A percentile compares a stretch with the other conserved stretches of the same genome.
These are phyloP conservation scores for Phoenix roebelenii DNA, from an alignment of 176 grass and related monocot species.

Conservation along the genomic window DNA sequence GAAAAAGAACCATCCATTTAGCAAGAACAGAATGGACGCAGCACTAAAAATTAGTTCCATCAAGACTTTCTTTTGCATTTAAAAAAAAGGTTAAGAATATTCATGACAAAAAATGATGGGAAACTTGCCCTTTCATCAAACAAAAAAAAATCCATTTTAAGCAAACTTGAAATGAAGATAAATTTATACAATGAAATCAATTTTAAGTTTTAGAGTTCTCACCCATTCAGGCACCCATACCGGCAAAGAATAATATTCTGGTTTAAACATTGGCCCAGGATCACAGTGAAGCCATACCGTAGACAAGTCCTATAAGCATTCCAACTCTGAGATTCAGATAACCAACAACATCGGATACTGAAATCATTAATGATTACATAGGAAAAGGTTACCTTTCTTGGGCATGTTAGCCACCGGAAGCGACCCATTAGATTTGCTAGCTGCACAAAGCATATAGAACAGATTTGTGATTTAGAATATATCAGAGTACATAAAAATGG, in stretches of 20 bases:
- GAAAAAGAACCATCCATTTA: too few species aligned
- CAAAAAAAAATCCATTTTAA: too few species aligned
- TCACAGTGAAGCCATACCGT: constrained; percentile 82
- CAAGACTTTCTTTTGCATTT: too few species aligned
- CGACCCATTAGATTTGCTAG: constrained; percentile 84
- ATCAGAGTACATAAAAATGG: too few species aligned
- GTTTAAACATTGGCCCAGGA: constrained; percentile 69
- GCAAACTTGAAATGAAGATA: too few species aligned
- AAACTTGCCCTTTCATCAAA: too few species aligned
- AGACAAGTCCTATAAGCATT: constrained; percentile 58
- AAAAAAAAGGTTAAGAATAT: too few species aligned
- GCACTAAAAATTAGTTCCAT: too few species aligned
- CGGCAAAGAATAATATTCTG: constrained; percentile 43
- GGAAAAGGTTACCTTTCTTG: constrained; percentile 54
- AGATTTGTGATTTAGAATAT: too few species aligned
- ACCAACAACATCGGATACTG: background rate
- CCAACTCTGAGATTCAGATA: constrained; percentile 11
- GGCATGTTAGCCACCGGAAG: constrained; percentile 84
- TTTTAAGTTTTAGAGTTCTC: constrained; percentile 13
- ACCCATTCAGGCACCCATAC: constrained; percentile 66
- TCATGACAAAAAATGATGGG: too few species aligned
- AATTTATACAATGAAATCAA: background rate
- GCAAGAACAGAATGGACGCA: too few species aligned
- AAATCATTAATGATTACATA: background rate
- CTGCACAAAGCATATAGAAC: constrained; percentile 28